A percentile compares a stretch with the other conserved stretches of the same genome.
phyloP scores from a whole-genome alignment of 148 eudicot genomes.

The Silene uniflora region DNA sequence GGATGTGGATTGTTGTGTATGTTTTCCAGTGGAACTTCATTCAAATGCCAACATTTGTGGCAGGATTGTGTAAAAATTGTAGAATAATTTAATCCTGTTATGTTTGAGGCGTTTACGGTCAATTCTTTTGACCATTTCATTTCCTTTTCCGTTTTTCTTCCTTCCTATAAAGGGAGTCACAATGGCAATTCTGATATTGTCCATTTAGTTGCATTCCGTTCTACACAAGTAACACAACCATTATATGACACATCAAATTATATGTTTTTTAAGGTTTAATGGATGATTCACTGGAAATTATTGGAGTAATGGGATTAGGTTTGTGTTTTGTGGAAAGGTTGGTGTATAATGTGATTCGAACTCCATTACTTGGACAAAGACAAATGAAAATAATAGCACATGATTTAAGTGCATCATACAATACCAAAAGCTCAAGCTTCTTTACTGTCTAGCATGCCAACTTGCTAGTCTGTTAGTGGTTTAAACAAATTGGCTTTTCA shows the following conservation, averaged over 20 bases:
- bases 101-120: conserved; percentile 1
- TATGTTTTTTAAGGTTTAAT: neutral
- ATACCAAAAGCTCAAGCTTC: neutral
- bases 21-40: conserved; percentile 18
- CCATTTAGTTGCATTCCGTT: neutral
- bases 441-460: neutral
- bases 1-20: conserved; percentile 28
- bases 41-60: conserved; percentile 10
- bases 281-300: neutral
- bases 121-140: conserved; percentile 5
- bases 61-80: conserved; percentile 19
- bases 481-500: neutral
- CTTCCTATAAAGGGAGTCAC: neutral
- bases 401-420: neutral
- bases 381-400: neutral
- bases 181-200: neutral
- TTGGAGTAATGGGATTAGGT: conserved; percentile 15
- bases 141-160: neutral
- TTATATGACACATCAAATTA: neutral
- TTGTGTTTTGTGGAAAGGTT: conserved; percentile 5
- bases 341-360: conserved; percentile 1
- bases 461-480: neutral
- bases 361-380: conserved; percentile 15
- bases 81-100: conserved; percentile 7
- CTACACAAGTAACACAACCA: neutral